Evolutionary conservation across 306 rosid genomes (phyloP).

Genomic region (peach (Prunus persica)): Prunus_persica_NCBIv2 NC_034010.1:24826501-24827000

Average conservation of each 20-base stretch:
- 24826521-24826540: not conserved
- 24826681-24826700: conserved; percentile 26
- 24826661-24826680: conserved; percentile 59
- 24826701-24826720: conserved; percentile 18
- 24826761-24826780: not conserved
- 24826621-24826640: conserved; percentile 10
- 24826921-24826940: not conserved
- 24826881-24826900: not conserved
- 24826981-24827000: no score
- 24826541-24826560: not conserved
- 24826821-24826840: not conserved
- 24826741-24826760: not conserved
- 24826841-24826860: not conserved
- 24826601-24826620: not conserved
- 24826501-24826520: conserved; percentile 33
- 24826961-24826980: no score
- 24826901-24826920: no score
- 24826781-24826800: not conserved
- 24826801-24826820: not conserved
- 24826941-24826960: not conserved
- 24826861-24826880: not conserved
- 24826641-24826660: conserved; percentile 68
- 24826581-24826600: not conserved
- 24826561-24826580: not conserved
- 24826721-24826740: not conserved